These are phyloP conservation scores for Bremia lactucae DNA, from an alignment of 352 stramenopile genomes.

Conservation along the genomic window DNA sequence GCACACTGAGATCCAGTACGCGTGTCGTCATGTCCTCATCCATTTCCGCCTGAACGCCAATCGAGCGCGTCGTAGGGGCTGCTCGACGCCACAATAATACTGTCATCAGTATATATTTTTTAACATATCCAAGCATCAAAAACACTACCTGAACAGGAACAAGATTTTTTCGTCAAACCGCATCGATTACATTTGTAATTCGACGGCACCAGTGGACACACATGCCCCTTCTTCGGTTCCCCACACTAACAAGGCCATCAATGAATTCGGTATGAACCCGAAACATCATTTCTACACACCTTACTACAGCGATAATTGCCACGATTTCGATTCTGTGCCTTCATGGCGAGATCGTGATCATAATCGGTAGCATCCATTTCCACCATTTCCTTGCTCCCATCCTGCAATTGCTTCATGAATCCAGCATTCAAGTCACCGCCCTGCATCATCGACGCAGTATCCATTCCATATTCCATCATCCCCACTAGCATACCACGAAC, in stretches of 20 bases:
- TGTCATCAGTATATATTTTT: slow-evolving; percentile 1
- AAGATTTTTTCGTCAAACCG: slow-evolving; percentile 65
- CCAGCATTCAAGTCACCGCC: slow-evolving; percentile 15
- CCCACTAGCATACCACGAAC: slow-evolving; percentile 20
- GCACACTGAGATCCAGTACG: slow-evolving; percentile 56
- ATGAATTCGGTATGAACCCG: no score
- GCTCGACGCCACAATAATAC: background rate
- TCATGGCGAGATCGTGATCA: slow-evolving; percentile 36
- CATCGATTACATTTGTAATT: slow-evolving; percentile 80
- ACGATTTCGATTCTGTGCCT: slow-evolving; percentile 71
- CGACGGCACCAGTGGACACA: slow-evolving; percentile 68
- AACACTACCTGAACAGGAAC: slow-evolving; percentile 42
- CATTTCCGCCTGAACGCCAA: slow-evolving; percentile 68
- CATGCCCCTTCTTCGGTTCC: slow-evolving; percentile 80
- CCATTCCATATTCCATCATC: slow-evolving; percentile 49
- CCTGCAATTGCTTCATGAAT: slow-evolving; percentile 52
- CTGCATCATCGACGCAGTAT: slow-evolving; percentile 31
- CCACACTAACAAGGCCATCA: no score
- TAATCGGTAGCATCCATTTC: slow-evolving; percentile 14
- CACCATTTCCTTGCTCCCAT: slow-evolving; percentile 17
- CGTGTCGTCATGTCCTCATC: slow-evolving; percentile 78
- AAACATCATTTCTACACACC: no score
- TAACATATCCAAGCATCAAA: background rate
- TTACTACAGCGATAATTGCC: slow-evolving; percentile 84
- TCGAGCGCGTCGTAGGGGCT: slow-evolving; percentile 52